Base-by-base conservation (phyloP, 2,329 filamentous ascomycete species). In the Trichophyton benhamiae region DNA sequence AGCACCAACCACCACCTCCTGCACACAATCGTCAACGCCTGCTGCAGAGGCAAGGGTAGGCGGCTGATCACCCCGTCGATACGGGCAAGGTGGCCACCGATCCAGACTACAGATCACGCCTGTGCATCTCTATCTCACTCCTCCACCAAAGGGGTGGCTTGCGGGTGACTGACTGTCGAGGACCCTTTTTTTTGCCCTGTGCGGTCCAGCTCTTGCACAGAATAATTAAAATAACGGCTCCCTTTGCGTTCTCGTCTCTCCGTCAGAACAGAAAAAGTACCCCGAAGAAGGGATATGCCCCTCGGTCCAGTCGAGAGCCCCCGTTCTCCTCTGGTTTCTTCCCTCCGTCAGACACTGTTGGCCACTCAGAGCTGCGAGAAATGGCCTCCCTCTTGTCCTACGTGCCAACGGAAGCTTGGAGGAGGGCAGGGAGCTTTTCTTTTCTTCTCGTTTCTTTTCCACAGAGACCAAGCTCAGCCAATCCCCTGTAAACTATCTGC, bases 21-120 rank as follows among this genome's bases (percentile, higher is more conserved):
- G 22, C 20, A 49, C 17, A 49, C 22, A 22, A 49, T 49, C 49
- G 27, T 55, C 49, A 55, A 36, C 49, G 27, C 49, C 27, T 33
- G 46, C 46, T 49, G 49, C 49, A 55, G 49, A 55, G 49, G 49
- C 49, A 55, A 55, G 49, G 49, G 49, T 55, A 55, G 49, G 27
- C 49, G 49, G 49, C 49, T 55, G 49, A 55, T 55, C 49, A 33
- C 49, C 49, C 49, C 25, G 48, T 53, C 48, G 25, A 6, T 27
- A 27, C 15, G 49, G 13, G 25, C 25, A 55, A 55, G 49, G 17
- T n/a, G 49, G 49, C 36, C 49, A 36, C 49, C 33, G 49, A 55
- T 55, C 49, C 27, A 55, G 49, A 11, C 49, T 36, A 55, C 25
- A 17, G 49, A 55, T 36, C 49, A 36, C 33, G 33, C 2, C 13